Evolutionary conservation across 768 basidiomycete species (phyloP), one percentile per base, ranked within the genome.

Genomic region (Leccinum arenicola): DNA sequence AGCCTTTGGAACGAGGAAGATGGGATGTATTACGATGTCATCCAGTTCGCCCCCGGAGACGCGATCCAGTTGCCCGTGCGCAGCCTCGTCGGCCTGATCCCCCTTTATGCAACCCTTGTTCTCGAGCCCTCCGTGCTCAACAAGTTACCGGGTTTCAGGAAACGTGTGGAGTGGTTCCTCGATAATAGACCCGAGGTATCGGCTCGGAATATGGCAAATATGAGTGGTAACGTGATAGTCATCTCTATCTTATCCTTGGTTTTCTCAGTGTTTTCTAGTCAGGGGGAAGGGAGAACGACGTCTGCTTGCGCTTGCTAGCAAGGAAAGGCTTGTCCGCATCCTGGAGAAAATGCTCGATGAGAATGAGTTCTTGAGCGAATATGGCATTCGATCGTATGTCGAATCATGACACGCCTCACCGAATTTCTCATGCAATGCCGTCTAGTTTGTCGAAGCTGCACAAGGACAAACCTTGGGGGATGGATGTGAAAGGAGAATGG

Each of bases 21-120:
- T 64, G 96, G 97, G 25, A 91, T 98, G 88, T 99, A 98, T 78
- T 99, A 97, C 70, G 97, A 99, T 68, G 96, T 91, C 49, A 96
- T 98, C 63, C 85, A 92, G 58, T 94, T 95, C 74, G 89, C 88
- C 4, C 83, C 85, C 1, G 84, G 89, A 7, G 76, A 89, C 67
- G 84, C 88, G 21, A 91, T 93, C 80, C 97, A 97, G 72, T 79
- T 99, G 52, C 95, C 96, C 19, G 85, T 99, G 50, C 87, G 93
- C 73, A 93, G 90, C 69, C 85, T 99, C 60, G 96, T 99, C 60
- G 96, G 97, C n/a, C 82, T 99, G 58, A 98, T 99, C 61, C 97
- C 97, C 1, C 82, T 98, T 19, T 98, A 96, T 71, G 97, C 89
- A 8, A 98, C 95, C 0, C 80, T 98, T 23, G 95, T 96, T 2